phyloP scores from a whole-genome alignment of 2,329 filamentous ascomycete species.

The Ophiostoma himal-ulmi region DNA sequence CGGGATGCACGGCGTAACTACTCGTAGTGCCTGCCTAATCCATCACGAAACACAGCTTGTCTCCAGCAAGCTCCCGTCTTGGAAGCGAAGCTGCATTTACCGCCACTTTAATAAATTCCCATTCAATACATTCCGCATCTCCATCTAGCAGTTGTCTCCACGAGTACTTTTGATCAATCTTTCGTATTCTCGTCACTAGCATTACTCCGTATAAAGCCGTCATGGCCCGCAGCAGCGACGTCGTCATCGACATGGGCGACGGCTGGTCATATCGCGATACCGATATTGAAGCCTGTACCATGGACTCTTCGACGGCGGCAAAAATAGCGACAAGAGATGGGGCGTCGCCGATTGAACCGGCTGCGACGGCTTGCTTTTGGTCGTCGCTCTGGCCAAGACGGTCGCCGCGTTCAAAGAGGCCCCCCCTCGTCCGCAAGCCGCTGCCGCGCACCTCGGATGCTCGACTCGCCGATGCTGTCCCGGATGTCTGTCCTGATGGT shows the following conservation, averaged over 20 bases:
- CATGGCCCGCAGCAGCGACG: constrained; percentile 5
- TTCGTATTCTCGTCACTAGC: neutral
- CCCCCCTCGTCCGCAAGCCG: neutral
- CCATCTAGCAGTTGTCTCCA: neutral
- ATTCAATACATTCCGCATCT: neutral
- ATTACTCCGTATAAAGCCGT: neutral
- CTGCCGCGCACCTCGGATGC: constrained; percentile 36
- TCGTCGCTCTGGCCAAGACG: neutral
- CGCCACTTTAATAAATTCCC: neutral
- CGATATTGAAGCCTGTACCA: neutral
- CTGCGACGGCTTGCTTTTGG: neutral
- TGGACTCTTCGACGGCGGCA: no score
- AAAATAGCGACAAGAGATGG: neutral
- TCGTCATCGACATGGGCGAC: constrained; percentile 17
- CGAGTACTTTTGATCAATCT: neutral
- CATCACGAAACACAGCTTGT: constrained; percentile 1
- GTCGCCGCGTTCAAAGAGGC: neutral
- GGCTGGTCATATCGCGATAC: neutral
- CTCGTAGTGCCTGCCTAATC: neutral
- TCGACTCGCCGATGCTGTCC: constrained; percentile 35
- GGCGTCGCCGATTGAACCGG: neutral
- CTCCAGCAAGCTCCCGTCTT: neutral
- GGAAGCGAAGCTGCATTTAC: no score
- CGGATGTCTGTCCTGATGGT: constrained; percentile 22
- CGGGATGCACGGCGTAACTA: neutral